Percentiles rank a stretch among this genome's conserved stretches.
Conservation (phyloP, 768 basidiomycete genomes). For the Galerina sulciceps region DNA sequence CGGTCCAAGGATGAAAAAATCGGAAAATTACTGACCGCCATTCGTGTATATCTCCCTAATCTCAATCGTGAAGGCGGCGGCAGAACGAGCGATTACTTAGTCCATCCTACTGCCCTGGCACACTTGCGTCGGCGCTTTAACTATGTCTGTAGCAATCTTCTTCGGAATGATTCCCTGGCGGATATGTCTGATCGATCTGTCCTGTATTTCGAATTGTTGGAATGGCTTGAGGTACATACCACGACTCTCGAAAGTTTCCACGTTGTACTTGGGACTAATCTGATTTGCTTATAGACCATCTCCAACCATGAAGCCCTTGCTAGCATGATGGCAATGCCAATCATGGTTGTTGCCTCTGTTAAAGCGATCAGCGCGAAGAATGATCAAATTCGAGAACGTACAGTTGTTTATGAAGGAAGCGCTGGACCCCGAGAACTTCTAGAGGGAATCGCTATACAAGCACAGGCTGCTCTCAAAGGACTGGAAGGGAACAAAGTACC, state of each 20-base stretch:
- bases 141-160: conserved; percentile 80
- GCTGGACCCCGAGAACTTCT: conserved; percentile 90
- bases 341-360: conserved; percentile 80
- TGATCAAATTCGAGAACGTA: conserved; percentile 73
- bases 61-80: conserved; percentile 76
- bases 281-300: conserved; percentile 63
- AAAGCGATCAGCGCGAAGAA: conserved; percentile 66
- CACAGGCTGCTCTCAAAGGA: conserved; percentile 89
- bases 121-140: conserved; percentile 93
- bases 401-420: conserved; percentile 88
- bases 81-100: conserved; percentile 85
- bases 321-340: conserved; percentile 97
- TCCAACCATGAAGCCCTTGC: conserved; percentile 92
- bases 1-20: conserved; percentile 75
- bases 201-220: conserved; percentile 87
- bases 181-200: conserved; percentile 91
- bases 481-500: conserved; percentile 65
- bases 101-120: conserved; percentile 90
- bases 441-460: conserved; percentile 91
- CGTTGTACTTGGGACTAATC: neutral
- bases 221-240: conserved; percentile 83
- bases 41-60: conserved; percentile 86
- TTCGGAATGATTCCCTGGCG: conserved; percentile 90
- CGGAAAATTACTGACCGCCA: conserved; percentile 63
- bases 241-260: neutral